These are phyloP conservation scores for Kappamyces sp. DNA, from an alignment of 192 early-diverging fungal genomes.

Conservation along the genomic window DNA sequence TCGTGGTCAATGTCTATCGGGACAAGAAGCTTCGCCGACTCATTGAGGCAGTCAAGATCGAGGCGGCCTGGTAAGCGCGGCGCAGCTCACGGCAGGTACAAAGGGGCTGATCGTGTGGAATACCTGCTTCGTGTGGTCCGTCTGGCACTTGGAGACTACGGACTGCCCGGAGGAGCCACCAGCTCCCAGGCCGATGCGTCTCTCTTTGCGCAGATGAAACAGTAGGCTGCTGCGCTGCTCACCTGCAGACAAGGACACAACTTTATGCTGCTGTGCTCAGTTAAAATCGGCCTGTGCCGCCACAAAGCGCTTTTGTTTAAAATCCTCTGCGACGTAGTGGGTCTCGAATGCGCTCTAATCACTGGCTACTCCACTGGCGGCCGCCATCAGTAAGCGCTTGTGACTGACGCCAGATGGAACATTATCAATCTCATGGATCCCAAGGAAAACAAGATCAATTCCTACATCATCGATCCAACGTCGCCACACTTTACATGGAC, in stretches of 20 bases:
- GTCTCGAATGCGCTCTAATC: conserved; percentile 40
- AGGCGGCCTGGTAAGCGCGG: conserved; percentile 12
- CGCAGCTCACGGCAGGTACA: not conserved
- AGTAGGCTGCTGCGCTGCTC: conserved; percentile 16
- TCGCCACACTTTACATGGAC: conserved; percentile 50
- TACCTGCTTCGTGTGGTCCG: conserved; percentile 32
- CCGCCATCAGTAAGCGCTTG: conserved; percentile 36
- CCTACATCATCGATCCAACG: conserved; percentile 42
- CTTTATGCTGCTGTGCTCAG: conserved; percentile 37
- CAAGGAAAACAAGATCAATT: conserved; percentile 17
- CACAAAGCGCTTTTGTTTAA: conserved; percentile 51
- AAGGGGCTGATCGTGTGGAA: conserved; percentile 34
- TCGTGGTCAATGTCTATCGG: conserved; percentile 31
- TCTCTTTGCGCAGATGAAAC: conserved; percentile 32
- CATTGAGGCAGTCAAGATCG: conserved; percentile 20
- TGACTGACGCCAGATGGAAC: conserved; percentile 34
- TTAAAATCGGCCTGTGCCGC: conserved; percentile 40
- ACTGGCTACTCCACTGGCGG: conserved; percentile 45
- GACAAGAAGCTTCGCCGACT: conserved; percentile 25
- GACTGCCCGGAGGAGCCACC: conserved; percentile 39
- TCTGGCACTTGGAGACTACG: conserved; percentile 37
- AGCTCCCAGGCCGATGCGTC: conserved; percentile 30
- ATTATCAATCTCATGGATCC: conserved; percentile 34
- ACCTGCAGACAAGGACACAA: conserved; percentile 41
- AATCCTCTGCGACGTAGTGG: conserved; percentile 38